phyloP scores from a whole-genome alignment of 257 asterid genomes.

The Rehmannia glutinosa region DNA sequence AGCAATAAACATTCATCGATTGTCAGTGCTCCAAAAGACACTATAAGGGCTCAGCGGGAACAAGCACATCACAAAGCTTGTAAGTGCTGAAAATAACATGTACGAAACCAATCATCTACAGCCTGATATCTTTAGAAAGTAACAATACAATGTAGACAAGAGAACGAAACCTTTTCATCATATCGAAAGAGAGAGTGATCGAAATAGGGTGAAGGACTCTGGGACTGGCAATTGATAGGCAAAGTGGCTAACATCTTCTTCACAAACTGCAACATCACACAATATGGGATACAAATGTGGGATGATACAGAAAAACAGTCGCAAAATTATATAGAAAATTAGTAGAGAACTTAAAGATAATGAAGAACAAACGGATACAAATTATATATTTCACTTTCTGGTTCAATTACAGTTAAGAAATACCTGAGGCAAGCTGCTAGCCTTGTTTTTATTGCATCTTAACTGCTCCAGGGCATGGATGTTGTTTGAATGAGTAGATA shows the following conservation, averaged over 20 bases:
- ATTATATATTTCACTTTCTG: too few species aligned
- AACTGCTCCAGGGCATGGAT: slow-evolving; percentile 80
- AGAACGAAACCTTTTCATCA: slow-evolving; percentile 78
- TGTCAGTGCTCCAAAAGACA: neutral
- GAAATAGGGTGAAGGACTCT: slow-evolving; percentile 96
- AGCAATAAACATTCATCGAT: neutral
- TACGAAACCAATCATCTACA: neutral
- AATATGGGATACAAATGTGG: neutral
- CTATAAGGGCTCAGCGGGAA: too few species aligned
- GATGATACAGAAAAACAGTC: neutral
- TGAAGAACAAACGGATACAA: too few species aligned
- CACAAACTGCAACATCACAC: slow-evolving; percentile 61
- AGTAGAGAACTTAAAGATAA: neutral
- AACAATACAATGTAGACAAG: slow-evolving; percentile 3
- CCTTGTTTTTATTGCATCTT: slow-evolving; percentile 59
- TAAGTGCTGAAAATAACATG: too few species aligned
- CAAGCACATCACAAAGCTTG: too few species aligned
- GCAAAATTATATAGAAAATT: too few species aligned
- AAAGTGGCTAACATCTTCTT: slow-evolving; percentile 73
- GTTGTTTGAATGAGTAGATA: slow-evolving; percentile 84
- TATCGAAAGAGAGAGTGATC: slow-evolving; percentile 91
- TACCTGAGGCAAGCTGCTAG: slow-evolving; percentile 81
- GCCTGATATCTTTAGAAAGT: neutral
- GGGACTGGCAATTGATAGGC: slow-evolving; percentile 87
- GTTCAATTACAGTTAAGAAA: neutral